Base-by-base conservation (phyloP, 73 alveolate species). In the Uronychia binucleata region DNA sequence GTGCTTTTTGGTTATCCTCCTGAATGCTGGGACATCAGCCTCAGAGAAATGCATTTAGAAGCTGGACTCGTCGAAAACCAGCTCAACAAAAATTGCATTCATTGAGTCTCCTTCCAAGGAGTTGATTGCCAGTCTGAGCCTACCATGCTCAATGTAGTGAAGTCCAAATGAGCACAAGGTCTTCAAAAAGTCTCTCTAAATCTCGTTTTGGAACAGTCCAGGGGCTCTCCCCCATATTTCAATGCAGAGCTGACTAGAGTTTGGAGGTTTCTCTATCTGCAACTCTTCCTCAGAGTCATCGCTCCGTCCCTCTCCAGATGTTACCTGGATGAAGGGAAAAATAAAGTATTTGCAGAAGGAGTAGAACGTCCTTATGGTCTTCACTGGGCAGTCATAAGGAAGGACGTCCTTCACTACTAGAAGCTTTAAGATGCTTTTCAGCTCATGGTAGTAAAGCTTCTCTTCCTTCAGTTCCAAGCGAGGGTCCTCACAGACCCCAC, bases 161-260 rank as follows among this genome's bases (percentile, higher is more conserved):
- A 75, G 46, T 25, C 59, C 46, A 30, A 75, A 26, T 28, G 81
- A 26, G 27, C 81, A 75, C 57, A 26, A 28, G 27, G 25, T 75
- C 25, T 26, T 13, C 19, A 26, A 8, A 30, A 28, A 75, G 5
- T 1, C 58, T 75, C 32, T 67, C 26, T 67, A 30, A 30, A 67
- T 67, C 5, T 67, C 78, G 26, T 67, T 67, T 26, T 25, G 30
- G 78, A 67, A 67, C 32, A 67, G 5, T 67, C 78, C 78, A 1
- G 78, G 78, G 30, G 78, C 78, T 67, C 78, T 67, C 26, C 78
- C 78, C 78, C 78, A 67, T 26, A 67, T 67, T 26, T 67, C 78
- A 13, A 67, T 30, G 78, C 14, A 26, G 1, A 67, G 78, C 30
- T 57, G 26, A 57, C 74, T 26, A 14, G 74, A 57, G 74, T 57